Base-by-base conservation (phyloP, 2,329 filamentous ascomycete genomes). In the Verticillium tricorpus region DNA sequence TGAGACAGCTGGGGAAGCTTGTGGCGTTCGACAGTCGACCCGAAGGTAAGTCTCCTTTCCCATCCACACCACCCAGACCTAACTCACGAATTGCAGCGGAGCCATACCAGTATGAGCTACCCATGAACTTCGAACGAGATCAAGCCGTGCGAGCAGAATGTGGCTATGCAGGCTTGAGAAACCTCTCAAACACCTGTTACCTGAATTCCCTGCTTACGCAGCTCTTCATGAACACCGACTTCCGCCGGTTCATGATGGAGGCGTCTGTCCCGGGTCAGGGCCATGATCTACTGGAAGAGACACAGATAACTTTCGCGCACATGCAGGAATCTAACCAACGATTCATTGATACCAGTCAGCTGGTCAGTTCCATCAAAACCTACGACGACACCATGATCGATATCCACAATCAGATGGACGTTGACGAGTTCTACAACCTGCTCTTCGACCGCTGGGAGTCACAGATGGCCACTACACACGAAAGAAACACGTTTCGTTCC, bases 171-270 rank as follows among this genome's bases (percentile, higher is more conserved):
- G 95, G 95, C 1, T 76, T 99, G n/a, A 85, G 85, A 61, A 99
- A 99, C 69, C 83, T 97, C 17, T 95, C 92, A 11, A 97, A 97
- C 72, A 98, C 96, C 0, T 99, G 95, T 76, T 99, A 99, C 72
- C 84, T 98, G 71, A 99, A 99, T 73, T 98, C 95, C 0, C 80
- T 99, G 0, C 83, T 98, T 64, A 94, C 93, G 0, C 95, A 99
- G 71, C 85, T 99, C 0, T 99, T 94, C 79, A 98, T 97, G 92
- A 98, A 99, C 71, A 78, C 91, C 17, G 83, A 87, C 7, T 98
- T 99, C 70, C 89, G 95, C 19, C 83, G 85, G 17, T 97, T 98
- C 73, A 90, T 99, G 67, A 81, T 98, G 63, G 75, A 80, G 61
- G 80, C 85, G n/a, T 85, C 89, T 64, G 74, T 78, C 14, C 75